These are phyloP conservation scores for Chrysosphaeria jannelii DNA, from an alignment of 2,329 filamentous ascomycete genomes.

Conservation along the genomic window DNA sequence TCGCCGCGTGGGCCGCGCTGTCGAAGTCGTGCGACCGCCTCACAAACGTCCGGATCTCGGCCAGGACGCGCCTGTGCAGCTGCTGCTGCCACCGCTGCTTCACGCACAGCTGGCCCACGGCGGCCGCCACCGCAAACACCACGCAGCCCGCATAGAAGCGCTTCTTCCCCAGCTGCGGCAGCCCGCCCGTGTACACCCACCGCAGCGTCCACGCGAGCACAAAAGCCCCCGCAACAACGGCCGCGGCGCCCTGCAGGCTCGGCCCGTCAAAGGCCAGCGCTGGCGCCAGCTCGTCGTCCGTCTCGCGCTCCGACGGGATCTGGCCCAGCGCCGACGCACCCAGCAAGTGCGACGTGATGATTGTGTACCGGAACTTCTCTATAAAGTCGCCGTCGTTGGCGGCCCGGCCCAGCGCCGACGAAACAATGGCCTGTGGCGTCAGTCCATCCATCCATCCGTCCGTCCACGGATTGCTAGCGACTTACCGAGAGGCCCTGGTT, in stretches of 20 bases:
- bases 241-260: slow-evolving; percentile 11
- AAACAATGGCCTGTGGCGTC: too few species aligned
- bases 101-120: slow-evolving; percentile 38
- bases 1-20: slow-evolving; percentile 39
- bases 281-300: slow-evolving; percentile 1
- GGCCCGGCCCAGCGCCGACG: slow-evolving; percentile 38
- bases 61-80: slow-evolving; percentile 42
- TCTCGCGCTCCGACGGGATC: slow-evolving; percentile 7
- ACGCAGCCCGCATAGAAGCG: slow-evolving; percentile 16
- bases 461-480: too few species aligned
- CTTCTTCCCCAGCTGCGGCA: slow-evolving; percentile 23
- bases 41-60: slow-evolving; percentile 37
- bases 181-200: slow-evolving; percentile 28
- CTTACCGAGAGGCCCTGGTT: too few species aligned
- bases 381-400: slow-evolving; percentile 70
- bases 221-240: slow-evolving; percentile 33
- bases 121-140: slow-evolving; percentile 20
- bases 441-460: too few species aligned
- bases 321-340: slow-evolving; percentile 27
- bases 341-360: slow-evolving; percentile 72
- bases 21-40: slow-evolving; percentile 56
- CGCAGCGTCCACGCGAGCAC: slow-evolving; percentile 41
- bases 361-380: slow-evolving; percentile 77
- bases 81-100: slow-evolving; percentile 59
- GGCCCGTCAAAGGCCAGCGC: slow-evolving; percentile 2